A percentile compares a stretch with the other conserved stretches of the same genome.
Evolutionary conservation across 176 grass and related monocot species (phyloP).

Genomic region (Aechmea fasciata): DNA sequence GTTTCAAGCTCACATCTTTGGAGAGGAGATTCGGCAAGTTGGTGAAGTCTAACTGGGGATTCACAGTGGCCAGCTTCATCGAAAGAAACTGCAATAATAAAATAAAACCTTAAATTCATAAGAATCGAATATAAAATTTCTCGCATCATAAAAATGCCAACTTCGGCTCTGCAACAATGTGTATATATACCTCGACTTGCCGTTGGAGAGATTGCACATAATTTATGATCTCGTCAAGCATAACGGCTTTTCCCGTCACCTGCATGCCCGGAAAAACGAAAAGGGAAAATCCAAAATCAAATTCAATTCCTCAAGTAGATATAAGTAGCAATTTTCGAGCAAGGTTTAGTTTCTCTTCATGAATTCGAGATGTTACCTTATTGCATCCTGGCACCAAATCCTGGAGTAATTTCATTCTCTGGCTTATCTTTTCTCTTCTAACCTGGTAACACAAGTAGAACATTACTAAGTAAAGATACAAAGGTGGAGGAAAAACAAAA

Average conservation of each 20-base stretch:
- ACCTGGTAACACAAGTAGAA: conserved; percentile 35
- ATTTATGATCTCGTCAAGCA: conserved; percentile 96
- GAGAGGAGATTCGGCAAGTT: conserved; percentile 57
- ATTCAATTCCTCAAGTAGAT: too few relatives aligned
- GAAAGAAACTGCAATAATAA: conserved; percentile 66
- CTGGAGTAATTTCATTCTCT: conserved; percentile 86
- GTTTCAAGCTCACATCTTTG: conserved; percentile 59
- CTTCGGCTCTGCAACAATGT: neutral
- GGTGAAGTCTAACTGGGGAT: conserved; percentile 66
- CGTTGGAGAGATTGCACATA: conserved; percentile 83
- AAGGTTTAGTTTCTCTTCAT: neutral
- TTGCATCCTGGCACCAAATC: conserved; percentile 88
- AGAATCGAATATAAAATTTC: conserved; percentile 20
- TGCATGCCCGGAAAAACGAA: conserved; percentile 7
- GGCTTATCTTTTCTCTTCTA: conserved; percentile 80
- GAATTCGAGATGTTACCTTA: conserved; percentile 36
- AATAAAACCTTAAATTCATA: conserved; percentile 1
- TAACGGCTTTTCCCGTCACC: conserved; percentile 85
- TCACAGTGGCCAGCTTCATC: conserved; percentile 96
- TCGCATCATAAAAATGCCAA: neutral
- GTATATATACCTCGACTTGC: conserved; percentile 67
- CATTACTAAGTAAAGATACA: conserved; percentile 2
- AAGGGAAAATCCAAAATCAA: neutral
- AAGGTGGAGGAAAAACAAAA: too few relatives aligned
- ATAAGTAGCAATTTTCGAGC: neutral